phyloP scores from a whole-genome alignment of 139 green algal species.

The Nannochloris sp. region DNA sequence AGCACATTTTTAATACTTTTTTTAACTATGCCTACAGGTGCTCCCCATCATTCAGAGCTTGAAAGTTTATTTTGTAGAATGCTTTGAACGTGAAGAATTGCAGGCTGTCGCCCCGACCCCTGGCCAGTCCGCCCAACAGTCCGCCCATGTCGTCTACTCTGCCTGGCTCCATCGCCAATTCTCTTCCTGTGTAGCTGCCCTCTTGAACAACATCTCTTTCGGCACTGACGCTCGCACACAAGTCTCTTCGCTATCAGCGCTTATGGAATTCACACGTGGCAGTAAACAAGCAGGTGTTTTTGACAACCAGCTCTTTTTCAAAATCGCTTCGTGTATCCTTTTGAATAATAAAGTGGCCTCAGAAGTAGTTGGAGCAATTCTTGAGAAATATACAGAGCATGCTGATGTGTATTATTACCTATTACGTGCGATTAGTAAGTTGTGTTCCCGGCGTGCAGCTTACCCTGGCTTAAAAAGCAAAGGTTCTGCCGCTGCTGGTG shows the following conservation, averaged over 20 bases:
- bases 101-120: not conserved
- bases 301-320: slow-evolving; percentile 34
- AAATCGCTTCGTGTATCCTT: slow-evolving; percentile 27
- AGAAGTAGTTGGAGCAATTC: slow-evolving; percentile 42
- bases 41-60: slow-evolving; percentile 5
- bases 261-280: slow-evolving; percentile 53
- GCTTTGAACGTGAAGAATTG: slow-evolving; percentile 11
- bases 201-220: slow-evolving; percentile 5
- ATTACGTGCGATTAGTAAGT: slow-evolving; percentile 22
- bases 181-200: not conserved
- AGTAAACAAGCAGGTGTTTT: slow-evolving; percentile 9
- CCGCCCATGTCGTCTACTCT: not conserved
- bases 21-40: not conserved
- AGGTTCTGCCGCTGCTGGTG: not conserved
- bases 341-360: not conserved
- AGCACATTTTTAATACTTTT: not conserved
- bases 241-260: slow-evolving; percentile 32
- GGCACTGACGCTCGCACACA: not conserved
- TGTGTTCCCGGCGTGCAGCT: slow-evolving; percentile 24
- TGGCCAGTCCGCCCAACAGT: not conserved
- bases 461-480: not conserved
- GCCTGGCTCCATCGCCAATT: slow-evolving; percentile 24
- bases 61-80: slow-evolving; percentile 15
- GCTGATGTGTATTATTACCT: slow-evolving; percentile 63
- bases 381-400: slow-evolving; percentile 29